These are phyloP conservation scores for Knoxdaviesia capensis DNA, from an alignment of 2,329 filamentous ascomycete species.

Conservation along the genomic window DNA sequence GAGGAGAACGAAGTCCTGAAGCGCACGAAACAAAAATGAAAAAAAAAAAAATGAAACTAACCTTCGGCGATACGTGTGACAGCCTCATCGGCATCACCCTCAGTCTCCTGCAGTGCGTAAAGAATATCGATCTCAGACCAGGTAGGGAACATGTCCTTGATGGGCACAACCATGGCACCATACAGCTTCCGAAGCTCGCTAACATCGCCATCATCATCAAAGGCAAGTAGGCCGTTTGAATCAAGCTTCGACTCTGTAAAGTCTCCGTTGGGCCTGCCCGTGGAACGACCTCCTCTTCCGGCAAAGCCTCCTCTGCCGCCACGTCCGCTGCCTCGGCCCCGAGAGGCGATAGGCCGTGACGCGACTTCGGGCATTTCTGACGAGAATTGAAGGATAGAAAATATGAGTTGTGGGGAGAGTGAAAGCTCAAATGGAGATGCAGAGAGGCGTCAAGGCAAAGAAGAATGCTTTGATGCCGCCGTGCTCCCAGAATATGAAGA, in stretches of 20 bases:
- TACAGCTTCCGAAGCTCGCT: slow-evolving; percentile 85
- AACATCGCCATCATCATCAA: slow-evolving; percentile 74
- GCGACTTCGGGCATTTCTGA: slow-evolving; percentile 78
- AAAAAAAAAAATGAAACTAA: slow-evolving; percentile 16
- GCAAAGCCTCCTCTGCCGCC: slow-evolving; percentile 64
- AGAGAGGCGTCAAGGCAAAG: slow-evolving; percentile 2
- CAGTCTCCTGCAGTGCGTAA: slow-evolving; percentile 75
- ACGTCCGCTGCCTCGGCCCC: slow-evolving; percentile 78
- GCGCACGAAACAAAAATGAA: too few species aligned
- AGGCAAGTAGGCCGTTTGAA: slow-evolving; percentile 24
- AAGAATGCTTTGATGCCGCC: background rate
- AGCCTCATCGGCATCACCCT: slow-evolving; percentile 55
- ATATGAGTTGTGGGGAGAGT: background rate
- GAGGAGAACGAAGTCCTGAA: background rate
- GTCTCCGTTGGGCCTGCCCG: slow-evolving; percentile 49
- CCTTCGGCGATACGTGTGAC: slow-evolving; percentile 66
- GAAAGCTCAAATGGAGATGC: too few species aligned
- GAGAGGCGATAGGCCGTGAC: slow-evolving; percentile 61
- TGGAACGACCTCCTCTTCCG: slow-evolving; percentile 50
- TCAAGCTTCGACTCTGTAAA: slow-evolving; percentile 24
- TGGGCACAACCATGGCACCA: slow-evolving; percentile 52
- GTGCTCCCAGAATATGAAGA: too few species aligned
- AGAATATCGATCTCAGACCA: slow-evolving; percentile 94
- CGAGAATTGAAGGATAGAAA: slow-evolving; percentile 1
- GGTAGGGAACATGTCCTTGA: slow-evolving; percentile 85